These are phyloP conservation scores for Monosporozyma solicola DNA, from an alignment of 805 yeast genomes.

Conservation along the genomic window DNA sequence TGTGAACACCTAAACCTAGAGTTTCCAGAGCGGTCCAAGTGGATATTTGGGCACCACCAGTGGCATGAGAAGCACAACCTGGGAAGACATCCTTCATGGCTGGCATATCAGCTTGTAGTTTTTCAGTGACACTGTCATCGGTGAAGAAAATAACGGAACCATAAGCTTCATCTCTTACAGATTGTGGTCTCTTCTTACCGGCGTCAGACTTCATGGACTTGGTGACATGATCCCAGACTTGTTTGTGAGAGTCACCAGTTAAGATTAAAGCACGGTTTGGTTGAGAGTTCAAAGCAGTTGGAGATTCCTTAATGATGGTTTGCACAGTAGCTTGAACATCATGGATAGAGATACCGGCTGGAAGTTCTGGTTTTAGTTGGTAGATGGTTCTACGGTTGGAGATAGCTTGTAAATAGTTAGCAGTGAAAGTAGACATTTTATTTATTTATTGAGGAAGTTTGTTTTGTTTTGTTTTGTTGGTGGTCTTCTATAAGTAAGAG, in stretches of 20 bases:
- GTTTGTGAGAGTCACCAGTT: slow-evolving; percentile 38
- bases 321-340: slow-evolving; percentile 37
- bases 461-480: slow-evolving; percentile 1
- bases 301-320: slow-evolving; percentile 39
- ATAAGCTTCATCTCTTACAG: slow-evolving; percentile 38
- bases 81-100: slow-evolving; percentile 38
- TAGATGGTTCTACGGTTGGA: slow-evolving; percentile 41
- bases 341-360: slow-evolving; percentile 32
- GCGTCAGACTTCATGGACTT: slow-evolving; percentile 31
- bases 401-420: slow-evolving; percentile 27
- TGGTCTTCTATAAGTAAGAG: background rate
- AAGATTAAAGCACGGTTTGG: slow-evolving; percentile 40
- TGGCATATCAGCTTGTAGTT: slow-evolving; percentile 37
- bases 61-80: slow-evolving; percentile 39
- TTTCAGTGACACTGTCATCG: slow-evolving; percentile 33
- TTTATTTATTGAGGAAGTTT: background rate
- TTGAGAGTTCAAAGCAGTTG: slow-evolving; percentile 46
- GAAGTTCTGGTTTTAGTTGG: slow-evolving; percentile 37
- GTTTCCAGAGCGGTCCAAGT: slow-evolving; percentile 41
- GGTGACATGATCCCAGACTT: slow-evolving; percentile 38
- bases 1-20: slow-evolving; percentile 40
- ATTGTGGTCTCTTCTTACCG: slow-evolving; percentile 35
- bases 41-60: slow-evolving; percentile 43
- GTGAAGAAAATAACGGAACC: slow-evolving; percentile 45
- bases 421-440: slow-evolving; percentile 13